Evolutionary conservation across 805 yeast species (phyloP).

Genomic region (Barnettozyma botsteinii): DNA sequence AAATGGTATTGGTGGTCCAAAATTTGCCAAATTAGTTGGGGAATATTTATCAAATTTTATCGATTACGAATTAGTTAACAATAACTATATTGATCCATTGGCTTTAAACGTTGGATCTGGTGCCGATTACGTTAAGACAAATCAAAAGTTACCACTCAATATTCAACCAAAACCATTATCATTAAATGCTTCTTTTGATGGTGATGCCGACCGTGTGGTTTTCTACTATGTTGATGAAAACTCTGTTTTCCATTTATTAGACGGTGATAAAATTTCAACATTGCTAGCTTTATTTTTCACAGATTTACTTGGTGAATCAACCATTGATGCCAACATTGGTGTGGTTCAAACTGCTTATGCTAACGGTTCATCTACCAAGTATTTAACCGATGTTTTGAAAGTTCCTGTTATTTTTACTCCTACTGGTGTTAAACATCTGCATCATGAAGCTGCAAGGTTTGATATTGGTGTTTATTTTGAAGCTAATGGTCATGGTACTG

Average conservation of each 20-base stretch:
- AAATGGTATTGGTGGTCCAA: constrained; percentile 94
- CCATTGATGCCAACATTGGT: constrained; percentile 46
- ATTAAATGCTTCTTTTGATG: constrained; percentile 84
- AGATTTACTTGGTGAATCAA: constrained; percentile 42
- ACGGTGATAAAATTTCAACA: constrained; percentile 92
- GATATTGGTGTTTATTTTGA: constrained; percentile 95
- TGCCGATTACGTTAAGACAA: constrained; percentile 92
- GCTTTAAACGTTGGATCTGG: constrained; percentile 78
- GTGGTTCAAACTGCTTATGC: constrained; percentile 98
- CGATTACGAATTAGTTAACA: constrained; percentile 47
- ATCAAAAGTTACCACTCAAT: constrained; percentile 69
- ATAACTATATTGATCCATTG: constrained; percentile 45
- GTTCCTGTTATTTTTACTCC: constrained; percentile 85
- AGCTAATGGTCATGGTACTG: constrained; percentile 99
- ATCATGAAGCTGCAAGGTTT: constrained; percentile 78
- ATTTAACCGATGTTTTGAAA: constrained; percentile 51
- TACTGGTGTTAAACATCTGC: constrained; percentile 95
- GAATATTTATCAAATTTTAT: constrained; percentile 37
- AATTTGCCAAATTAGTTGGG: constrained; percentile 44
- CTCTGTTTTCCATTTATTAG: constrained; percentile 52
- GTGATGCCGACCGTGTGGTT: constrained; percentile 94
- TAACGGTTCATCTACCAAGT: constrained; percentile 84
- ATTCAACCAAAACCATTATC: constrained; percentile 39
- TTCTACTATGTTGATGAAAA: constrained; percentile 52
- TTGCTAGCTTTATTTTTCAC: constrained; percentile 67